These are phyloP conservation scores for Strombidium stylifer DNA, from an alignment of 73 alveolate species.

Conservation along the genomic window DNA sequence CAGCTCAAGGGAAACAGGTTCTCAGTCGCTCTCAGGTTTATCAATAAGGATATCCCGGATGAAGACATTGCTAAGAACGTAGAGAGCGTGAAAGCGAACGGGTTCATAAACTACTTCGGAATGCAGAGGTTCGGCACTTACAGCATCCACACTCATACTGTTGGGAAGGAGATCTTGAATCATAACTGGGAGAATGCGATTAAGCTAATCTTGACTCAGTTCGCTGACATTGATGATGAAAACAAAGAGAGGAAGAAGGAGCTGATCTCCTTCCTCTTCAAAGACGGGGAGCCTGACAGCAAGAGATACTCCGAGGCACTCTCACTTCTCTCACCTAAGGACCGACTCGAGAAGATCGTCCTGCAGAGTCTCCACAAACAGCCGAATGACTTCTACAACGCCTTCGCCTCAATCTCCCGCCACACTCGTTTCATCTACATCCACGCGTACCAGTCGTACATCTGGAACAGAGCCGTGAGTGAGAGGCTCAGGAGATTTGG, in stretches of 20 bases:
- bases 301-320: slow-evolving; percentile 7
- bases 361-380: slow-evolving; percentile 63
- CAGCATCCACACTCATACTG: slow-evolving; percentile 79
- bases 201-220: slow-evolving; percentile 48
- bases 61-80: slow-evolving; percentile 68
- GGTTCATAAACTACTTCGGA: slow-evolving; percentile 97
- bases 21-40: slow-evolving; percentile 85
- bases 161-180: slow-evolving; percentile 80
- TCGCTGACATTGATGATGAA: slow-evolving; percentile 27
- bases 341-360: slow-evolving; percentile 83
- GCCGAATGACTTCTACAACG: slow-evolving; percentile 73
- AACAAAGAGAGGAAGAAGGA: not conserved
- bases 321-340: slow-evolving; percentile 36
- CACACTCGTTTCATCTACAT: slow-evolving; percentile 77
- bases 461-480: slow-evolving; percentile 93
- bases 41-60: slow-evolving; percentile 58
- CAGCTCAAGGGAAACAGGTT: slow-evolving; percentile 95
- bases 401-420: slow-evolving; percentile 64
- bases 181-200: slow-evolving; percentile 71
- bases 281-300: too few relatives aligned
- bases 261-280: slow-evolving; percentile 6
- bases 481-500: slow-evolving; percentile 84
- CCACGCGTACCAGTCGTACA: slow-evolving; percentile 97
- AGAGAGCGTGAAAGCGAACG: slow-evolving; percentile 75
- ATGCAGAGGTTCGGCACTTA: slow-evolving; percentile 93